These are phyloP conservation scores for Toxoplasma gondii DNA, from an alignment of 169 alveolate genomes.

Conservation along the genomic window DNA sequence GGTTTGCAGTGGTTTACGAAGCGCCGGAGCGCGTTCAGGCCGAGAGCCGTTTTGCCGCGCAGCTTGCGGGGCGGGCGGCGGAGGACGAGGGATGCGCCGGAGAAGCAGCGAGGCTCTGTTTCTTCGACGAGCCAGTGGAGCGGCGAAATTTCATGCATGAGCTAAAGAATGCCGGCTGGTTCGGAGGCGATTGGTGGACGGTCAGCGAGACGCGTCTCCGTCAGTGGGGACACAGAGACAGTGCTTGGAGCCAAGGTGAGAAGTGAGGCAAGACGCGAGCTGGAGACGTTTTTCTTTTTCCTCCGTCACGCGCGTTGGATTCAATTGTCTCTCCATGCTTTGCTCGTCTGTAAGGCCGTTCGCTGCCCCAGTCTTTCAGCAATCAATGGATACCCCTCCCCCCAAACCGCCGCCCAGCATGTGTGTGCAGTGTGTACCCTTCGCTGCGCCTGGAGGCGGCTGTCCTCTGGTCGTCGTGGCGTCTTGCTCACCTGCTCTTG, in stretches of 20 bases:
- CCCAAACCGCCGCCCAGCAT: too few species aligned
- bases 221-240: not conserved
- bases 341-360: too few species aligned
- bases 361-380: too few species aligned
- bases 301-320: too few species aligned
- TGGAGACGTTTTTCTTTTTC: too few species aligned
- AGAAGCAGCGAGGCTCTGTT: not conserved
- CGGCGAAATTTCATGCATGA: not conserved
- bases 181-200: constrained; percentile 24
- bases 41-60: not conserved
- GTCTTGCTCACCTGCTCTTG: too few species aligned
- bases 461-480: too few species aligned
- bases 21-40: not conserved
- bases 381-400: too few species aligned
- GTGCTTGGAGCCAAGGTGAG: not conserved
- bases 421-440: too few species aligned
- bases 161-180: not conserved
- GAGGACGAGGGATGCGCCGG: not conserved
- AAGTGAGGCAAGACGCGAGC: not conserved
- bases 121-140: not conserved
- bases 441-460: too few species aligned
- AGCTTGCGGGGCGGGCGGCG: not conserved
- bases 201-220: not conserved
- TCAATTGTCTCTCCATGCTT: too few species aligned
- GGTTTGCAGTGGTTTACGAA: not conserved